Percentiles rank a stretch among this genome's conserved stretches.
Evolutionary conservation across 164 flowering plant genomes (phyloP).

Genomic region (Stephania yunnanensis): DNA sequence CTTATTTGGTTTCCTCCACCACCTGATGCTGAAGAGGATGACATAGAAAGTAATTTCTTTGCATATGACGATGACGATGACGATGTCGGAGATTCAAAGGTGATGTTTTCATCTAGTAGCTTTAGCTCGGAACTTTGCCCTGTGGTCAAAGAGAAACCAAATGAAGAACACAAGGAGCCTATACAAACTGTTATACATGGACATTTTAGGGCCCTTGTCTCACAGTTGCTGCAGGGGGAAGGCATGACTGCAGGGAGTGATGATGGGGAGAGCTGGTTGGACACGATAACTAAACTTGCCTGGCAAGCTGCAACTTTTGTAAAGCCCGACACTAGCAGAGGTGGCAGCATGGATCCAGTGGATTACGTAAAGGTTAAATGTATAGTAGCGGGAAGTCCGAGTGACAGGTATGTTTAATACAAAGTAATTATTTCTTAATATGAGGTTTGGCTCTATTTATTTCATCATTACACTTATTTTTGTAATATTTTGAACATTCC

Average conservation of each 20-base stretch:
- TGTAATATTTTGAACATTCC: background rate
- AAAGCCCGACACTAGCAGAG: constrained; percentile 82
- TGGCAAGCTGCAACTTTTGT: constrained; percentile 97
- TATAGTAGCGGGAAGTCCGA: constrained; percentile 64
- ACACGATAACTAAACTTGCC: constrained; percentile 59
- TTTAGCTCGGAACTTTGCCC: constrained; percentile 34
- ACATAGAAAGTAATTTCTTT: constrained; percentile 51
- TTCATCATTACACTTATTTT: background rate
- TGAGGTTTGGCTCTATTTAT: constrained; percentile 5
- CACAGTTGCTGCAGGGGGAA: constrained; percentile 77
- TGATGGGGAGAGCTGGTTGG: constrained; percentile 59
- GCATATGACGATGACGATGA: constrained; percentile 87
- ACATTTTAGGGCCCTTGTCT: constrained; percentile 90
- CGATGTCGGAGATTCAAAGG: constrained; percentile 52
- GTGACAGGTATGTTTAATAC: constrained; percentile 53
- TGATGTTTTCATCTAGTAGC: constrained; percentile 46
- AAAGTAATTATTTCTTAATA: background rate
- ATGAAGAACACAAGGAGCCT: constrained; percentile 53
- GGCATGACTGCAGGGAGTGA: constrained; percentile 41
- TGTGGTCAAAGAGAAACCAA: constrained; percentile 40
- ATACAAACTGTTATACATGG: constrained; percentile 61
- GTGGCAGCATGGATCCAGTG: constrained; percentile 97
- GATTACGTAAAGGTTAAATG: constrained; percentile 94
- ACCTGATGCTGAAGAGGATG: constrained; percentile 64
- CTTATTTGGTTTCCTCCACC: constrained; percentile 90